A percentile compares a stretch with the other conserved stretches of the same genome.
phyloP scores from a whole-genome alignment of 352 stramenopile genomes.

The Phytophthora boehmeriae region DNA sequence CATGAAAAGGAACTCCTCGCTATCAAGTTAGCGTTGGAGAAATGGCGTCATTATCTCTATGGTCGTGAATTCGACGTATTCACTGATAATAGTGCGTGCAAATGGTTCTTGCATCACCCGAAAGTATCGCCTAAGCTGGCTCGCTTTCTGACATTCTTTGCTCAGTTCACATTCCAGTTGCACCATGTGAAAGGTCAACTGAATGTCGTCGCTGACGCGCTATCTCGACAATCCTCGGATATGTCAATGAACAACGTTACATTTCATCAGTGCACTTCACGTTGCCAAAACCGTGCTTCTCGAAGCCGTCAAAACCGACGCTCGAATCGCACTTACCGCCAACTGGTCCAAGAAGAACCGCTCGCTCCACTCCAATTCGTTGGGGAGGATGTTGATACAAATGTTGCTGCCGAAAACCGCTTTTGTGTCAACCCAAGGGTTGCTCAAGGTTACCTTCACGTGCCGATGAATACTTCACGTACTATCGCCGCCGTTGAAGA shows the following conservation, averaged over 20 bases:
- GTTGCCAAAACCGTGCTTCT: neutral
- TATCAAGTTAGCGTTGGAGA: conserved; percentile 19
- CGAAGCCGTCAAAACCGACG: neutral
- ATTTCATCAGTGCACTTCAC: conserved; percentile 2
- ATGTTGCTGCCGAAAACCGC: neutral
- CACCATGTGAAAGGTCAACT: conserved; percentile 16
- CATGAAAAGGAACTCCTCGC: conserved; percentile 25
- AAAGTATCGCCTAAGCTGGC: conserved; percentile 14
- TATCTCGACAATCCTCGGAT: conserved; percentile 11
- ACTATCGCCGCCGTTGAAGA: neutral
- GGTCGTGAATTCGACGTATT: conserved; percentile 10
- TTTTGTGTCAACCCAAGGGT: conserved; percentile 1
- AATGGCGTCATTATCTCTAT: conserved; percentile 25
- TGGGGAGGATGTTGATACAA: conserved; percentile 4
- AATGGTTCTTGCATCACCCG: conserved; percentile 13
- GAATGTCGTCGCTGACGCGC: conserved; percentile 1
- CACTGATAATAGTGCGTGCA: conserved; percentile 10
- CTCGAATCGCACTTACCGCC: neutral
- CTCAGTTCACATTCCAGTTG: conserved; percentile 11
- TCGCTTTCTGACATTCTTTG: conserved; percentile 14
- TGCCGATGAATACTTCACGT: conserved; percentile 1
- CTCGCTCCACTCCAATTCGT: neutral
- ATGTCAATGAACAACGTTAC: neutral
- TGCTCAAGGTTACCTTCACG: conserved; percentile 2
- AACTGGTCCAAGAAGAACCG: conserved; percentile 1